Conservation (phyloP, 2,329 filamentous ascomycete genomes). For the Alternaria panax region DNA sequence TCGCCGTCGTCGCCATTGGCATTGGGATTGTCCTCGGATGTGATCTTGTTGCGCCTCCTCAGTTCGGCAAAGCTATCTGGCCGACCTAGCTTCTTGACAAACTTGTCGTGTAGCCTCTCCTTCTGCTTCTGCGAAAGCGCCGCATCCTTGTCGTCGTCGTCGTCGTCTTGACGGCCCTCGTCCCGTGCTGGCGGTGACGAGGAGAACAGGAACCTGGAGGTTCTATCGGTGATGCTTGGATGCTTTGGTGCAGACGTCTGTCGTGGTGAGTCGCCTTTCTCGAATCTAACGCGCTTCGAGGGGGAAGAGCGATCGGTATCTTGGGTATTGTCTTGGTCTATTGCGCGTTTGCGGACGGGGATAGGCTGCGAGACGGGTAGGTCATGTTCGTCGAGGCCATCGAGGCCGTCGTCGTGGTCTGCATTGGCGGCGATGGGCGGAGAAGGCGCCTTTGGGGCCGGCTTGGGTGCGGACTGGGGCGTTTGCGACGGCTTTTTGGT, state of each 20-base stretch:
- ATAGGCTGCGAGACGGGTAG: conserved; percentile 18
- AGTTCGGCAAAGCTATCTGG: conserved; percentile 79
- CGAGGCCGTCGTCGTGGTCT: conserved; percentile 6
- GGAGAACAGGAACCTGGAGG: conserved; percentile 67
- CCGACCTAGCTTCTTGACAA: conserved; percentile 88
- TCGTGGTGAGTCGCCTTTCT: conserved; percentile 27
- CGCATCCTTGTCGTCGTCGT: conserved; percentile 54
- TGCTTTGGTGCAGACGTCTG: conserved; percentile 39
- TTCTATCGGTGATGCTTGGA: conserved; percentile 55
- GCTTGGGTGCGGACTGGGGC: conserved; percentile 33
- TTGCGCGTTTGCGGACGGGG: conserved; percentile 35
- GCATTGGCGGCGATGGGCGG: conserved; percentile 28
- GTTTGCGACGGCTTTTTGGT: conserved; percentile 54
- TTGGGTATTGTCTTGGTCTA: conserved; percentile 51
- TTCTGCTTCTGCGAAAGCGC: conserved; percentile 66
- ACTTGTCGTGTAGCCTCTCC: conserved; percentile 78
- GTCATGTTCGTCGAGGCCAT: conserved; percentile 27
- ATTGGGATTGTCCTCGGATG: conserved; percentile 62
- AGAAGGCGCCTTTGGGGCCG: conserved; percentile 22
- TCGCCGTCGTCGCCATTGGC: conserved; percentile 61
- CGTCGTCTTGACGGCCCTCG: conserved; percentile 43
- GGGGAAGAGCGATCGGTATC: conserved; percentile 31
- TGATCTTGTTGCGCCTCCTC: conserved; percentile 65
- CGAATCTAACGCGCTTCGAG: conserved; percentile 50
- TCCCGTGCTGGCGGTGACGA: conserved; percentile 54